These are phyloP conservation scores for Vairimorpha necatrix DNA, from an alignment of 371 early-diverging fungal species.

Conservation along the genomic window DNA sequence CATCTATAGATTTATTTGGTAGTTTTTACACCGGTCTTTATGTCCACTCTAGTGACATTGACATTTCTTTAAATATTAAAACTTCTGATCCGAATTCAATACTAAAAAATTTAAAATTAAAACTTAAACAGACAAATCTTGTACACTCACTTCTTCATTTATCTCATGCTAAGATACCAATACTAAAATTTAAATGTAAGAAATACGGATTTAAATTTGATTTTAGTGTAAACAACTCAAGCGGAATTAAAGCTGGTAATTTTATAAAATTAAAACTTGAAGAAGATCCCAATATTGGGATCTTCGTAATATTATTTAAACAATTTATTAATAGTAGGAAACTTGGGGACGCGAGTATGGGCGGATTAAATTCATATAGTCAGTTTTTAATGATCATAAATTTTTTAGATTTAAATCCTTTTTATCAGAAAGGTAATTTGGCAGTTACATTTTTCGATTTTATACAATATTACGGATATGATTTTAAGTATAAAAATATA, in stretches of 20 bases:
- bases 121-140: constrained; percentile 10
- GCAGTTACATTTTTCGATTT: constrained; percentile 76
- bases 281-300: constrained; percentile 66
- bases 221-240: constrained; percentile 71
- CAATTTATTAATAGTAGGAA: constrained; percentile 71
- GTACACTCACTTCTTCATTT: constrained; percentile 36
- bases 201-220: constrained; percentile 73
- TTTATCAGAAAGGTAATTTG: constrained; percentile 69
- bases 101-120: constrained; percentile 27
- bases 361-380: constrained; percentile 85
- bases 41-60: constrained; percentile 52
- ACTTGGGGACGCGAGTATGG: constrained; percentile 79
- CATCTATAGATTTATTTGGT: constrained; percentile 39
- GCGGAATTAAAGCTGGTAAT: constrained; percentile 69
- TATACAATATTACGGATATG: constrained; percentile 78
- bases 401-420: constrained; percentile 75
- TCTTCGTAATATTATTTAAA: constrained; percentile 73
- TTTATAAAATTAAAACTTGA: constrained; percentile 67
- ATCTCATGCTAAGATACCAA: constrained; percentile 70
- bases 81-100: constrained; percentile 24
- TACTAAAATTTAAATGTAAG: constrained; percentile 75
- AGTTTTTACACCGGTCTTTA: constrained; percentile 37
- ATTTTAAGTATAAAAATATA: constrained; percentile 38
- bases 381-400: constrained; percentile 74
- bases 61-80: constrained; percentile 35